A percentile compares a stretch with the other conserved stretches of the same genome.
These are phyloP conservation scores for Plectranthus barbatus DNA, from an alignment of 257 asterid species.

Conservation along the genomic window DNA sequence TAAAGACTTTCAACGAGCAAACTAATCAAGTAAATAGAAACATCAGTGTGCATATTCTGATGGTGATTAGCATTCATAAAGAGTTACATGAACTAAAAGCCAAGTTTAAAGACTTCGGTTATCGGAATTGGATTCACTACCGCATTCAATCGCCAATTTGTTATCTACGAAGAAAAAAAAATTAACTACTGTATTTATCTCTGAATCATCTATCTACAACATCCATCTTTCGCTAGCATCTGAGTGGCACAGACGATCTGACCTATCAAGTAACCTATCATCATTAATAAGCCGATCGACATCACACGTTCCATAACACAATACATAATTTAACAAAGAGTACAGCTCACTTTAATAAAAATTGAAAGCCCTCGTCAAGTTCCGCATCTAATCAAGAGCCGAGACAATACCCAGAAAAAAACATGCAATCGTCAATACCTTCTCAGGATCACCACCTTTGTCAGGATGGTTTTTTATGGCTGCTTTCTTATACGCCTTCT, in stretches of 20 bases:
- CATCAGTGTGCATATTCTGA: no score
- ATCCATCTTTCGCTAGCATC: background rate
- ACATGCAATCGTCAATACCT: slow-evolving; percentile 26
- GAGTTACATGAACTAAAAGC: background rate
- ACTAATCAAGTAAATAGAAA: background rate
- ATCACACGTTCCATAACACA: background rate
- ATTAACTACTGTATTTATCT: background rate
- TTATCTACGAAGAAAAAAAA: background rate
- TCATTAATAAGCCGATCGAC: no score
- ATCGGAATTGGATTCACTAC: background rate
- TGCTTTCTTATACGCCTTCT: slow-evolving; percentile 77
- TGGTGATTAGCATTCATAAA: no score
- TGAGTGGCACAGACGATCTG: no score
- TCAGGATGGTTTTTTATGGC: slow-evolving; percentile 87
- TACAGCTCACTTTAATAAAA: no score
- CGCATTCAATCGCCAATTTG: background rate
- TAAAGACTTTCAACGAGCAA: background rate
- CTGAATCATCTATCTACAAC: background rate
- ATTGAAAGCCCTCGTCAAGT: no score
- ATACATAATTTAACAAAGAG: background rate
- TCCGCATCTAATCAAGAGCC: background rate
- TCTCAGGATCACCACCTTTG: slow-evolving; percentile 91
- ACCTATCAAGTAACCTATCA: no score
- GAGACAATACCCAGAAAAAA: background rate
- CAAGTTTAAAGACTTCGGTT: background rate